Base-by-base conservation (phyloP, 345 rosid species). In the Citropsis articulata region DNA sequence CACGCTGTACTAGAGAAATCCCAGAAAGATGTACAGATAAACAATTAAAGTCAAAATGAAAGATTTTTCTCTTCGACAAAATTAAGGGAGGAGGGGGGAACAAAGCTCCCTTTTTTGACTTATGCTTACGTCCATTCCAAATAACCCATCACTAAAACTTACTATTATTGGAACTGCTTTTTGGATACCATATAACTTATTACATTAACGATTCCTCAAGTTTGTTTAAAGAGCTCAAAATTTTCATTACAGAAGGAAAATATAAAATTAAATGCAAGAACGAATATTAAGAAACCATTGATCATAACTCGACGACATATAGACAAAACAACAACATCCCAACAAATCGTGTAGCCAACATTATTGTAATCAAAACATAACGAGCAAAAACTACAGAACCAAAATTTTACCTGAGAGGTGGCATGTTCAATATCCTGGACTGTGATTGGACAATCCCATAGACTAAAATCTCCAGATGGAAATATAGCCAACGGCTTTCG, bases 391-490 rank as follows among this genome's bases (percentile, higher is more conserved):
- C 33, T 57, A 28, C 24, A 72, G 27, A n/a, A 59, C n/a, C 2
- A 65, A 70, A 31, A 64, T 38, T 30, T 61, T 66, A 84, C 97
- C 91, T 91, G 95, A 73, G 98, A 90, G 33, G 92, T 88, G 78
- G 98, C 98, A 59, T 83, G 85, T 72, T 88, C 95, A 35, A 35
- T 35, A 35, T 35, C 7, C 72, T 90, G 82, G 60, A 81, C 82
- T 0, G 83, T 82, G 80, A 95, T 90, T n/a, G 87, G 84, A 2
- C 75, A 86, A 56, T 93, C 92, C 13, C 94, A 90, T 75, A 93
- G n/a, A 28, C 86, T 79, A 38, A 91, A 90, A 69, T 95, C 98
- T n/a, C 98, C 98, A 2, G 93, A 89, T 22, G 98, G 98, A 77
- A 93, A 95, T 65, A 98, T 87, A 28, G 98, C 95, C 18, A 93